Evolutionary conservation across 768 basidiomycete genomes (phyloP).

Genomic region (Candolleomyces eurysporus): DNA sequence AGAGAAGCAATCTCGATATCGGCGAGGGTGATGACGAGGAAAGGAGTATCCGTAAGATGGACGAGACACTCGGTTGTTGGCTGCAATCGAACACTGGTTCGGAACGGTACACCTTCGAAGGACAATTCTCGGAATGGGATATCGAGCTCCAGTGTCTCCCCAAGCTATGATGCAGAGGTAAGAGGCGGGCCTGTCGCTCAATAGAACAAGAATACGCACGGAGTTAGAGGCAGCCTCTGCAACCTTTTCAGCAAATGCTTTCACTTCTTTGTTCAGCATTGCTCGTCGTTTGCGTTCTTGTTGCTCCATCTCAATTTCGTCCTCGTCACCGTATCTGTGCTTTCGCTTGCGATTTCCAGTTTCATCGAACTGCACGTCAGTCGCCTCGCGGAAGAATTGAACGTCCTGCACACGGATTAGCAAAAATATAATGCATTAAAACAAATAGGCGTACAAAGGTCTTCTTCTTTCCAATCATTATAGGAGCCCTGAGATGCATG

Average conservation of each 20-base stretch:
- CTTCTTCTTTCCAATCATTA: slow-evolving; percentile 99
- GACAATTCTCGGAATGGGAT: slow-evolving; percentile 96
- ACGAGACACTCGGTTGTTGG: slow-evolving; percentile 97
- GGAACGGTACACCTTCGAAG: slow-evolving; percentile 95
- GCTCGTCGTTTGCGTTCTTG: slow-evolving; percentile 90
- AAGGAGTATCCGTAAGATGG: slow-evolving; percentile 92
- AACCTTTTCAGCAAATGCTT: slow-evolving; percentile 88
- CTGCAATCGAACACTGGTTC: slow-evolving; percentile 90
- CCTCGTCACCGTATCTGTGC: slow-evolving; percentile 96
- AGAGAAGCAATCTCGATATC: slow-evolving; percentile 97
- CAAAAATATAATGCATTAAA: slow-evolving; percentile 5
- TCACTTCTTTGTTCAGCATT: slow-evolving; percentile 91
- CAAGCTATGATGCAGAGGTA: slow-evolving; percentile 36
- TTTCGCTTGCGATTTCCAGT: slow-evolving; percentile 99
- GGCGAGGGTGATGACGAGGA: slow-evolving; percentile 89
- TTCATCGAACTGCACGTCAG: slow-evolving; percentile 97
- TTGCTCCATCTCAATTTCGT: slow-evolving; percentile 98
- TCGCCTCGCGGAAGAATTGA: slow-evolving; percentile 97
- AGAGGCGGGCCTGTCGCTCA: background rate
- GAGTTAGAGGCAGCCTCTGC: slow-evolving; percentile 78
- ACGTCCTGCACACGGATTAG: slow-evolving; percentile 61
- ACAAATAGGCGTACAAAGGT: slow-evolving; percentile 58
- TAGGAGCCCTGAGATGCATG: slow-evolving; percentile 89
- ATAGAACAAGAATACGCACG: slow-evolving; percentile 42
- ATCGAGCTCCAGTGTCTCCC: slow-evolving; percentile 88